phyloP scores from a whole-genome alignment of 352 stramenopile genomes.

The Phytophthora gonapodyides region DNA sequence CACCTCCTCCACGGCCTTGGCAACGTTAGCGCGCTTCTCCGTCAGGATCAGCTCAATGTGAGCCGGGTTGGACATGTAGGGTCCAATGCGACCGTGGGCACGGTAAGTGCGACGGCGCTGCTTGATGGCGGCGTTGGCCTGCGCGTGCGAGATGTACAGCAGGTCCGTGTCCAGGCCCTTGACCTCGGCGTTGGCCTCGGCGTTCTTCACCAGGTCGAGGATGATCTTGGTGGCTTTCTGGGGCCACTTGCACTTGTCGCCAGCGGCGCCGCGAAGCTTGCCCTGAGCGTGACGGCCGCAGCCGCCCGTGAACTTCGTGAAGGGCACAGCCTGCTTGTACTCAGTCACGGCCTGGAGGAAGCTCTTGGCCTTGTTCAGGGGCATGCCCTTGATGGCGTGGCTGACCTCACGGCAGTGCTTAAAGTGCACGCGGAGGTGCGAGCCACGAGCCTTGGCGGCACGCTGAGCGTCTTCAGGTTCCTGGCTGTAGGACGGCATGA shows the following conservation, averaged over 20 bases:
- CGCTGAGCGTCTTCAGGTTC: slow-evolving; percentile 90
- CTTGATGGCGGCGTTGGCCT: slow-evolving; percentile 98
- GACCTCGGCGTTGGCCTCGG: slow-evolving; percentile 98
- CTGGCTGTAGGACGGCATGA: slow-evolving; percentile 90
- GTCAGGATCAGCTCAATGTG: slow-evolving; percentile 99
- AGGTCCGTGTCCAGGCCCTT: slow-evolving; percentile 97
- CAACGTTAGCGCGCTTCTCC: slow-evolving; percentile 95
- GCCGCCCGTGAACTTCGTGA: slow-evolving; percentile 99
- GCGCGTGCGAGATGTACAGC: slow-evolving; percentile 97
- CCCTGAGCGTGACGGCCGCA: slow-evolving; percentile 97
- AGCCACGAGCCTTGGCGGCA: slow-evolving; percentile 95
- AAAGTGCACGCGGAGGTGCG: slow-evolving; percentile 98
- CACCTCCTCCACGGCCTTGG: slow-evolving; percentile 91
- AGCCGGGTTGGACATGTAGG: slow-evolving; percentile 98
- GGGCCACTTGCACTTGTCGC: slow-evolving; percentile 98
- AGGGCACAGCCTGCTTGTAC: slow-evolving; percentile 98
- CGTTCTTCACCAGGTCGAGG: slow-evolving; percentile 98
- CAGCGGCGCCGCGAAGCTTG: slow-evolving; percentile 95
- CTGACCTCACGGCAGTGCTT: slow-evolving; percentile 99
- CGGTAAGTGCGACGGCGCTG: slow-evolving; percentile 99
- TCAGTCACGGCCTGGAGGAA: slow-evolving; percentile 97
- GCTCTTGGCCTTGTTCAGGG: slow-evolving; percentile 94
- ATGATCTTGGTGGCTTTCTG: slow-evolving; percentile 99
- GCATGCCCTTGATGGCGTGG: slow-evolving; percentile 98
- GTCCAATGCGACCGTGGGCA: slow-evolving; percentile 97